Evolutionary conservation across 495 filamentous ascomycete species (phyloP).

Genomic region (Penicillium flavigenum): DNA sequence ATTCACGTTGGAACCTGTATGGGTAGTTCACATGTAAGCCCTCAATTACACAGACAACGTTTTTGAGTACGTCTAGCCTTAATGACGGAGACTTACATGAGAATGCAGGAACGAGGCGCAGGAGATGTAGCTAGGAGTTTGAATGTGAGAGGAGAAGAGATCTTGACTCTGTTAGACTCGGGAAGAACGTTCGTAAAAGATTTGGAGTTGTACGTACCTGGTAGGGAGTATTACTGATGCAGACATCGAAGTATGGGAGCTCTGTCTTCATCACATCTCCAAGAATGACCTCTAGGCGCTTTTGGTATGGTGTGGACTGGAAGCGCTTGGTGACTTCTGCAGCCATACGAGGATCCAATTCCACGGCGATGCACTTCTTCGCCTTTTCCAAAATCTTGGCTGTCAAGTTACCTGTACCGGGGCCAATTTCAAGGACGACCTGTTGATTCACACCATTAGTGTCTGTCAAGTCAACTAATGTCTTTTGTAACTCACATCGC

Average conservation of each 20-base stretch:
- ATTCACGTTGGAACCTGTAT: constrained; percentile 61
- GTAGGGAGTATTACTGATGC: constrained; percentile 93
- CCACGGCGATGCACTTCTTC: constrained; percentile 84
- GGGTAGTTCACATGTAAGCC: constrained; percentile 5
- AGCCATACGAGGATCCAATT: constrained; percentile 95
- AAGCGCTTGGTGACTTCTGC: constrained; percentile 95
- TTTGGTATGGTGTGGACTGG: constrained; percentile 77
- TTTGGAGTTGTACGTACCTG: constrained; percentile 44
- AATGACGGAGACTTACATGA: constrained; percentile 63
- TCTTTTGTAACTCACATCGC: constrained; percentile 56
- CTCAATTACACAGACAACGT: not conserved
- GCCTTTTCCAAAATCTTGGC: constrained; percentile 84
- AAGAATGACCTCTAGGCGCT: constrained; percentile 77
- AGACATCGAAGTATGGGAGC: constrained; percentile 84
- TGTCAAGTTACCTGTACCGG: constrained; percentile 85
- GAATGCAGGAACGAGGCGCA: constrained; percentile 71
- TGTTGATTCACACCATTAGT: constrained; percentile 20
- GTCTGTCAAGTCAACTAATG: not conserved
- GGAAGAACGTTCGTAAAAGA: not conserved
- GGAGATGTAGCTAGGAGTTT: constrained; percentile 81
- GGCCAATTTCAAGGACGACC: constrained; percentile 71
- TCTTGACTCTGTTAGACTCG: constrained; percentile 46
- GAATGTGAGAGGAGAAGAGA: constrained; percentile 84
- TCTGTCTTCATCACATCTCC: constrained; percentile 94
- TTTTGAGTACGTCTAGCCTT: not conserved